A percentile compares a stretch with the other conserved stretches of the same genome.
Conservation (phyloP, 106 monocot species). For the Allium fistulosum region DNA sequence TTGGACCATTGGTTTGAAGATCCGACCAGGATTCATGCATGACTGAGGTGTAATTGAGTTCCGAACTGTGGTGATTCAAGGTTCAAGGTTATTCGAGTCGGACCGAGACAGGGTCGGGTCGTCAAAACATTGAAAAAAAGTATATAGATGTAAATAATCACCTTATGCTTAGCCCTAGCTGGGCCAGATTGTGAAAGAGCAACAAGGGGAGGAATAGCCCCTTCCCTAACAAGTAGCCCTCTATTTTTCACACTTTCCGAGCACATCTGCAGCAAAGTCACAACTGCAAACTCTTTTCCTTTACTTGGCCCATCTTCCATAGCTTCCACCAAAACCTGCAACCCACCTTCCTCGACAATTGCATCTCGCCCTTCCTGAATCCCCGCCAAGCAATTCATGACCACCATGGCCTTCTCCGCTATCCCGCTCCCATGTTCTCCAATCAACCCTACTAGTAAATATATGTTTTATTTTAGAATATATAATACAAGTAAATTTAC, state of each 20-base stretch:
- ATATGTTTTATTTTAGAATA: too few relatives aligned
- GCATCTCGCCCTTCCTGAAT: conserved; percentile 33
- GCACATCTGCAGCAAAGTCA: conserved; percentile 75
- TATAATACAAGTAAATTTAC: too few relatives aligned
- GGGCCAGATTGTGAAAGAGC: conserved; percentile 75
- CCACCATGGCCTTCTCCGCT: conserved; percentile 61
- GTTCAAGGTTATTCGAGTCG: too few relatives aligned
- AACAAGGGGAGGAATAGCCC: conserved; percentile 84
- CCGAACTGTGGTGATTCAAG: background rate
- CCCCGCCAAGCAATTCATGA: conserved; percentile 44
- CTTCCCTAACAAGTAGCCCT: conserved; percentile 66
- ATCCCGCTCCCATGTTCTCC: conserved; percentile 31
- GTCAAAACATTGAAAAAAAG: background rate
- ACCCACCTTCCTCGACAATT: conserved; percentile 46
- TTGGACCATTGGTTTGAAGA: too few relatives aligned
- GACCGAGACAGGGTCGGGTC: background rate
- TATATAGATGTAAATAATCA: conserved; percentile 6
- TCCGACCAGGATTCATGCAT: background rate
- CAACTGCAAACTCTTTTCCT: conserved; percentile 79
- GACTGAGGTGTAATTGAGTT: background rate
- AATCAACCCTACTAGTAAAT: conserved; percentile 34
- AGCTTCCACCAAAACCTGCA: conserved; percentile 70
- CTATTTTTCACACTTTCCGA: conserved; percentile 40
- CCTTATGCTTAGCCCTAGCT: conserved; percentile 74
- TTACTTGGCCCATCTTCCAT: conserved; percentile 60